Conservation (phyloP, 2,329 filamentous ascomycete genomes). For the Cordyceps fumosorosea region DNA sequence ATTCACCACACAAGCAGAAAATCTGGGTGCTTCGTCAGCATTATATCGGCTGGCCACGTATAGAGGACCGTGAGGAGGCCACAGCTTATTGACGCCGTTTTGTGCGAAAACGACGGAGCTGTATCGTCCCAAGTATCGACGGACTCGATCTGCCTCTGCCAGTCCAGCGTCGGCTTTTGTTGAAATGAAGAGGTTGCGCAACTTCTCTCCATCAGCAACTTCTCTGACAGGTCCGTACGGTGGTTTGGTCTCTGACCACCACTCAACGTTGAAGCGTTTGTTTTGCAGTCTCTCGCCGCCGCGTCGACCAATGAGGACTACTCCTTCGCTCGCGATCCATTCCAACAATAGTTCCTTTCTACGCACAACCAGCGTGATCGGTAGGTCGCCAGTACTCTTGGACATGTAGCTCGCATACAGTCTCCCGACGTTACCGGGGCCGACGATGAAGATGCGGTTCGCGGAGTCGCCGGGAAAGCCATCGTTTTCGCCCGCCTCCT, state of each 20-base stretch:
- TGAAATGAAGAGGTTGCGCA: neutral
- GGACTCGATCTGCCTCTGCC: neutral
- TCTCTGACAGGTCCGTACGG: neutral
- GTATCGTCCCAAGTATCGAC: neutral
- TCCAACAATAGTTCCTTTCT: neutral
- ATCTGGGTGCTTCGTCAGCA: neutral
- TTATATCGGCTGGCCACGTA: neutral
- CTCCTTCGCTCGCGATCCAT: neutral
- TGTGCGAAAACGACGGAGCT: constrained; percentile 2
- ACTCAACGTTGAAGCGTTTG: neutral
- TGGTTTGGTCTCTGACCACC: neutral
- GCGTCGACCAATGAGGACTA: neutral
- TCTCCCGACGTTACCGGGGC: neutral
- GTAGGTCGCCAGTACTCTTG: neutral
- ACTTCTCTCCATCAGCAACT: neutral
- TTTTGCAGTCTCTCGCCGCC: neutral
- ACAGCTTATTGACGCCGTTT: neutral
- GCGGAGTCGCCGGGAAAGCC: neutral
- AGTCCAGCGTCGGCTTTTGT: neutral
- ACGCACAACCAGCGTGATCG: neutral
- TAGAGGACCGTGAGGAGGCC: neutral
- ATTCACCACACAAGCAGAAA: neutral
- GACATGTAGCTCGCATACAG: constrained; percentile 1
- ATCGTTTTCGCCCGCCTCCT: neutral
- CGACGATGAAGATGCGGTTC: neutral